Evolutionary conservation across 306 rosid genomes (phyloP).

Genomic region (Cucurbita argyrosperma): DNA sequence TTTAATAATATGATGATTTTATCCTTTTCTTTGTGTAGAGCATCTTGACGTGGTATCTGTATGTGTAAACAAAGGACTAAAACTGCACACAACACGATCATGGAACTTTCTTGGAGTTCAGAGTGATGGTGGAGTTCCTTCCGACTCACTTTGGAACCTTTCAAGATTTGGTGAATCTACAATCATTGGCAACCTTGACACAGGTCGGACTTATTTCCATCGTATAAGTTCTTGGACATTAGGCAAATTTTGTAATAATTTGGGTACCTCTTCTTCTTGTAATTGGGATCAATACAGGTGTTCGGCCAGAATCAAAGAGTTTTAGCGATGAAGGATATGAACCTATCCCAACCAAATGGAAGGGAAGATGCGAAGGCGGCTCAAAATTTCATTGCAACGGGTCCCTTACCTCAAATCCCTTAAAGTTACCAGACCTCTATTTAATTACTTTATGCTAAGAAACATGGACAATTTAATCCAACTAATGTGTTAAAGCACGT

Average conservation of each 20-base stretch:
- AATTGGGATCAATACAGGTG: background rate
- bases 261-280: too few relatives aligned
- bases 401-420: background rate
- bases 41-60: constrained; percentile 42
- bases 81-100: constrained; percentile 51
- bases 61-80: constrained; percentile 19
- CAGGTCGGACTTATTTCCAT: constrained; percentile 17
- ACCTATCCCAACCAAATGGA: background rate
- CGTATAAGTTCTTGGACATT: too few relatives aligned
- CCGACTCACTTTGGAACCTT: constrained; percentile 28
- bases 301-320: background rate
- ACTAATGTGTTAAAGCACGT: too few relatives aligned
- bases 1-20: background rate
- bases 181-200: constrained; percentile 55
- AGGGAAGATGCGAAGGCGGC: background rate
- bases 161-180: constrained; percentile 36
- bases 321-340: background rate
- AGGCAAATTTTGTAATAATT: too few relatives aligned
- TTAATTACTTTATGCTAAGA: too few relatives aligned
- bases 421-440: too few relatives aligned
- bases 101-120: constrained; percentile 51
- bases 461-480: too few relatives aligned
- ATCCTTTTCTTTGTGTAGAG: background rate
- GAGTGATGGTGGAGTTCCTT: constrained; percentile 5
- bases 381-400: background rate